Evolutionary conservation across 768 basidiomycete genomes (phyloP).

Genomic region (Rickenella mellea): DNA sequence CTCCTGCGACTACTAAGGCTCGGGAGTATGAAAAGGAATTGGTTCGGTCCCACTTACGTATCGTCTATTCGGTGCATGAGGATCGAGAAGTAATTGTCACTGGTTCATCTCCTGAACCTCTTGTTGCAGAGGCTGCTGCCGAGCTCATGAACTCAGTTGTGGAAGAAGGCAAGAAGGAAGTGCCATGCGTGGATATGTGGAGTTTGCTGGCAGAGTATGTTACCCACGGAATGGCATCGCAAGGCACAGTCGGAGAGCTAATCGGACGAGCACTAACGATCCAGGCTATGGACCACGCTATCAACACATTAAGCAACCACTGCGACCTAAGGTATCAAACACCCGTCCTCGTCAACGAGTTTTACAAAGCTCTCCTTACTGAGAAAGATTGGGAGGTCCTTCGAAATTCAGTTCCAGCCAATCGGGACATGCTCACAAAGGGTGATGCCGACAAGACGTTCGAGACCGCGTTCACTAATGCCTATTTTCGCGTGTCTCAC

Average conservation of each 20-base stretch:
- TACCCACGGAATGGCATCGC: constrained; percentile 10
- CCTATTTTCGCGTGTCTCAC: no score
- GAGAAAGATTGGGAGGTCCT: no score
- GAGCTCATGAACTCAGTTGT: no score
- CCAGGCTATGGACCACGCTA: constrained; percentile 12
- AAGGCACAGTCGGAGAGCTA: constrained; percentile 13
- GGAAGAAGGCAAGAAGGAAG: neutral
- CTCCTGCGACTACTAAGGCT: constrained; percentile 5
- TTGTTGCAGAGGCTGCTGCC: no score
- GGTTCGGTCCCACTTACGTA: neutral
- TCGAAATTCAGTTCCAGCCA: no score
- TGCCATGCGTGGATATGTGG: neutral
- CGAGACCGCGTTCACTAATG: no score
- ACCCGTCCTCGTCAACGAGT: neutral
- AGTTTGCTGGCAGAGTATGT: constrained; percentile 6
- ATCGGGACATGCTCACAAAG: no score
- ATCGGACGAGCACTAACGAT: constrained; percentile 13
- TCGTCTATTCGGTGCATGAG: neutral
- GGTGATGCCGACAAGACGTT: no score
- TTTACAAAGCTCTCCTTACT: neutral
- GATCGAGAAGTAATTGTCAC: neutral
- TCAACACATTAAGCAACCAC: constrained; percentile 6
- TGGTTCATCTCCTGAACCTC: no score
- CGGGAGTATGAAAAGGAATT: constrained; percentile 8
- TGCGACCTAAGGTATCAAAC: neutral